Evolutionary conservation across 345 rosid genomes (phyloP).

Genomic region (Bruguiera sexangula): DNA sequence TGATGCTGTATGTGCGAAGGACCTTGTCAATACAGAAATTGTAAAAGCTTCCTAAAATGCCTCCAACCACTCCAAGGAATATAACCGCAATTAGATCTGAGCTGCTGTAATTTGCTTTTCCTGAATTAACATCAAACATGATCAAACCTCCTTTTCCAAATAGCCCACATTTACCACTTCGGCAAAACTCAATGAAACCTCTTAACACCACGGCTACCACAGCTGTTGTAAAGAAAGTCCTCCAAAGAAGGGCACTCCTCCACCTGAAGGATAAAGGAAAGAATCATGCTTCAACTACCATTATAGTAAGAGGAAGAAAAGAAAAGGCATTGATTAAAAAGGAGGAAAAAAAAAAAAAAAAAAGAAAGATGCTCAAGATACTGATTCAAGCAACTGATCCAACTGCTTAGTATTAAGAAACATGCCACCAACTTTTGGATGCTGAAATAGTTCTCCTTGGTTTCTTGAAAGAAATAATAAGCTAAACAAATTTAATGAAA

Average conservation of each 20-base stretch:
- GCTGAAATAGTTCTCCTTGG: background rate
- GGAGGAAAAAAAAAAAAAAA: background rate
- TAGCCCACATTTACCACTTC: constrained; percentile 71
- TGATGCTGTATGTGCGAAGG: constrained; percentile 69
- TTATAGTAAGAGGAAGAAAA: background rate
- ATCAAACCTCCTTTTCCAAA: constrained; percentile 92
- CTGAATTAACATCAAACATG: constrained; percentile 79
- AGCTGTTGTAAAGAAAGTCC: constrained; percentile 92
- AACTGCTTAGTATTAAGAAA: background rate
- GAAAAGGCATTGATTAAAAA: background rate
- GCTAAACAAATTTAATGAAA: too few relatives aligned
- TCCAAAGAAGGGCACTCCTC: constrained; percentile 96
- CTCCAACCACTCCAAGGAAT: constrained; percentile 74
- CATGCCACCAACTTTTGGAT: background rate
- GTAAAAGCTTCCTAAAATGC: constrained; percentile 80
- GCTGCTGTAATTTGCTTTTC: constrained; percentile 44
- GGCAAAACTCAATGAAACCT: constrained; percentile 62
- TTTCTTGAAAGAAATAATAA: background rate
- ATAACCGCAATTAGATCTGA: constrained; percentile 71
- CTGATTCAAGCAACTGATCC: background rate
- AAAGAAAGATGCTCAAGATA: background rate
- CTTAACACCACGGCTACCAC: constrained; percentile 87
- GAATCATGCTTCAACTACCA: constrained; percentile 1
- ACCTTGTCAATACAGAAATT: constrained; percentile 84
- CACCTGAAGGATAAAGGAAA: constrained; percentile 52